Evolutionary conservation across 164 flowering plant species (phyloP).

Genomic region (Berberis vulgaris): DNA sequence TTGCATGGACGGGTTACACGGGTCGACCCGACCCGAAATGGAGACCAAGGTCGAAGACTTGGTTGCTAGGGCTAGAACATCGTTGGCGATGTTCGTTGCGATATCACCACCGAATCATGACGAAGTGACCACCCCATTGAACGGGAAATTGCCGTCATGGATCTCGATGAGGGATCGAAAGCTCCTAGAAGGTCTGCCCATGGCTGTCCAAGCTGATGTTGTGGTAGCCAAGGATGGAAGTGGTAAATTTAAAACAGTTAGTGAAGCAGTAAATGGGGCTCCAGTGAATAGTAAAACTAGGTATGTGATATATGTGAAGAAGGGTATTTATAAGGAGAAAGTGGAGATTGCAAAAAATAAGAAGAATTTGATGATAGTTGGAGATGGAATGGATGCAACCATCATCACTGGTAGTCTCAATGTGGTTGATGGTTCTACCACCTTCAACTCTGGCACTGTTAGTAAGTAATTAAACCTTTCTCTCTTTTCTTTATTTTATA

Average conservation of each 20-base stretch:
- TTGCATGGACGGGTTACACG: conserved; percentile 31
- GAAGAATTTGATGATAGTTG: conserved; percentile 26
- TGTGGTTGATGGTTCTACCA: conserved; percentile 26
- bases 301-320: conserved; percentile 24
- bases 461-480: conserved; percentile 10
- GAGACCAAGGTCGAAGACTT: conserved; percentile 18
- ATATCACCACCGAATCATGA: conserved; percentile 4
- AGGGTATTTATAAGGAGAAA: conserved; percentile 25
- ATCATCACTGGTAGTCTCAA: conserved; percentile 28
- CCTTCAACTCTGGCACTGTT: conserved; percentile 28
- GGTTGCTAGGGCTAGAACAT: conserved; percentile 22
- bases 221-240: conserved; percentile 34
- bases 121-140: not conserved
- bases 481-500: not conserved
- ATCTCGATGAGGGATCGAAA: conserved; percentile 17
- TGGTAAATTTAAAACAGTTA: conserved; percentile 19
- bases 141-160: conserved; percentile 20
- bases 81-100: conserved; percentile 27
- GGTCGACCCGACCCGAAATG: conserved; percentile 9
- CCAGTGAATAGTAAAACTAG: conserved; percentile 19
- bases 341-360: conserved; percentile 22
- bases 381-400: conserved; percentile 28
- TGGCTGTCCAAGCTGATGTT: conserved; percentile 12
- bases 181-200: conserved; percentile 10
- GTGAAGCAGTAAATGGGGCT: conserved; percentile 23